Percentiles rank a stretch among this genome's conserved stretches.
phyloP scores from a whole-genome alignment of 805 yeast genomes.

The Jamesozyma hellenica region DNA sequence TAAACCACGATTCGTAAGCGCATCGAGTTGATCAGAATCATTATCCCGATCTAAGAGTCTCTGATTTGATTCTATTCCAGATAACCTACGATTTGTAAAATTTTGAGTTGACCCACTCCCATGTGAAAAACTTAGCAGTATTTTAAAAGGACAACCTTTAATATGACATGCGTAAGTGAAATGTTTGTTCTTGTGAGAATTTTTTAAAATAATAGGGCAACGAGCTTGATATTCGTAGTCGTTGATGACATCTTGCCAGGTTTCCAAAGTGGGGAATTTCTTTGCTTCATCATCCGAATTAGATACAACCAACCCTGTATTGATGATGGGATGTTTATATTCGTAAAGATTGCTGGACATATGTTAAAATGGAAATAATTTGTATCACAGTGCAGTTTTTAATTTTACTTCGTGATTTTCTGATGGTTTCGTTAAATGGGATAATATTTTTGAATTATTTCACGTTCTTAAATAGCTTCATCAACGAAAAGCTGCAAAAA shows the following conservation, averaged over 20 bases:
- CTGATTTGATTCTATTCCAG: background rate
- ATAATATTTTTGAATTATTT: too few relatives aligned
- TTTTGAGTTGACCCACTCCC: constrained; percentile 6
- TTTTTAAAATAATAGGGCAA: constrained; percentile 29
- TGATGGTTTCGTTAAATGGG: constrained; percentile 12
- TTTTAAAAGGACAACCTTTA: constrained; percentile 27
- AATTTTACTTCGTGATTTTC: background rate
- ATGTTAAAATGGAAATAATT: background rate
- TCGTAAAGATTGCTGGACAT: constrained; percentile 27
- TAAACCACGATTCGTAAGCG: background rate
- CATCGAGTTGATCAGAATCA: background rate
- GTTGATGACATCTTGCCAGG: constrained; percentile 28
- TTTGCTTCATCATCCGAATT: constrained; percentile 16
- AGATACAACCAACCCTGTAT: constrained; percentile 22
- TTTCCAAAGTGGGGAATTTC: constrained; percentile 23
- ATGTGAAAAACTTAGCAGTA: constrained; percentile 23
- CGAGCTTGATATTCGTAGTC: constrained; percentile 30
- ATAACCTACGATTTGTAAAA: too few relatives aligned
- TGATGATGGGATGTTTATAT: constrained; percentile 28
- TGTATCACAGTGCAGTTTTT: background rate
- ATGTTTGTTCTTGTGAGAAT: constrained; percentile 29
- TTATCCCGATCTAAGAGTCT: background rate
- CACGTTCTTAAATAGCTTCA: too few relatives aligned
- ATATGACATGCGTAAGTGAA: constrained; percentile 30
- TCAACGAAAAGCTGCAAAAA: too few relatives aligned